Conservation (phyloP, 1,139 yeast species). For the Meyerozyma carpophila region DNA sequence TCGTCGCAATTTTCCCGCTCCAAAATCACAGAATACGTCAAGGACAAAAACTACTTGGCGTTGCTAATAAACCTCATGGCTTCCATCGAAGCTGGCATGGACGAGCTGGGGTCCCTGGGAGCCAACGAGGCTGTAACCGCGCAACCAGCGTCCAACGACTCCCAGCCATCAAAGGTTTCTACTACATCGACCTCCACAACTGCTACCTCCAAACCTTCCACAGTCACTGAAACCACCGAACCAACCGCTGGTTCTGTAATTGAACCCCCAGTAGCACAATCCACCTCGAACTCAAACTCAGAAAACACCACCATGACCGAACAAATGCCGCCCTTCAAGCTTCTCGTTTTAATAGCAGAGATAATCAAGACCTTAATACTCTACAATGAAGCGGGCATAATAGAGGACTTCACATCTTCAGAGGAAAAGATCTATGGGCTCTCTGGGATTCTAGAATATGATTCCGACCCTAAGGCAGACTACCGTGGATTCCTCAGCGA, state of each 20-base stretch:
- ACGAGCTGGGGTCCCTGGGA: neutral
- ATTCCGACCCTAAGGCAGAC: constrained; percentile 78
- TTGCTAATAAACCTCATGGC: neutral
- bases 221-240: neutral
- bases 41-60: constrained; percentile 46
- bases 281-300: neutral
- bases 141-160: neutral
- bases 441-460: constrained; percentile 86
- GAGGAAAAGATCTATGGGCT: constrained; percentile 60
- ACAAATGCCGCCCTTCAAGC: neutral
- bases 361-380: constrained; percentile 65
- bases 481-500: constrained; percentile 62
- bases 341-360: constrained; percentile 19
- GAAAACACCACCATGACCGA: neutral
- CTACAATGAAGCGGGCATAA: constrained; percentile 63
- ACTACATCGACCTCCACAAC: neutral
- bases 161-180: neutral
- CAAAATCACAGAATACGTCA: constrained; percentile 46
- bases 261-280: neutral
- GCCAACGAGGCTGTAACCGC: neutral
- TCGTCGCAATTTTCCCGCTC: constrained; percentile 52
- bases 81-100: neutral
- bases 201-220: neutral
- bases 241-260: neutral
- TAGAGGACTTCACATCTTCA: constrained; percentile 57